Base-by-base conservation (phyloP, 2,329 filamentous ascomycete genomes). In the Calonectria montana region DNA sequence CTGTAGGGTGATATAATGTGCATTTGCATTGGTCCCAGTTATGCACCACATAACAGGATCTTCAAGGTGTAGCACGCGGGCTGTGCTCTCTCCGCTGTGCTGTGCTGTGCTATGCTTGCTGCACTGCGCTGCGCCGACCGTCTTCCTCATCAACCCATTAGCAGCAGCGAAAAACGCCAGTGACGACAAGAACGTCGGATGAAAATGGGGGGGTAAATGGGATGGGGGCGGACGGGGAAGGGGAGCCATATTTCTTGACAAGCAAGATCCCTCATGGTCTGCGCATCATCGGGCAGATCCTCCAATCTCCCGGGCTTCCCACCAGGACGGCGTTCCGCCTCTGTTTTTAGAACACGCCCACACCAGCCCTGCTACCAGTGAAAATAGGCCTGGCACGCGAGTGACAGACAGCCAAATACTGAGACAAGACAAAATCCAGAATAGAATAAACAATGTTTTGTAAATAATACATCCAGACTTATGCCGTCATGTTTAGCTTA, bases 271-370 rank as follows among this genome's bases (percentile, higher is more conserved):
- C 43, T 65, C 61, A 50, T 63, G 61, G 55, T 43, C 61, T 75
- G 68, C 71, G 69, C 73, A 74, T 72, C 71, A 68, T 65, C 69
- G 70, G 53, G 73, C 68, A 79, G 71, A 79, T 79, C 75, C 71
- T 79, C 55, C 69, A 78, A 78, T 75, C 69, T 76, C 73, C 72
- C 53, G 37, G 43, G 71, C 68, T 67, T 45, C 13, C 50, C 72
- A 67, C 21, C 67, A 55, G 64, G 57, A 71, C 69, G 68, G 67
- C 48, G 53, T 74, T 72, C 71, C 65, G 69, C 53, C 69, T 77
- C 75, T 76, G 68, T 71, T 78, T 78, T 78, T 78, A 74, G 75
- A 73, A 77, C 50, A 63, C 16, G 35, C 48, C 18, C 29, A 55
- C 53, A 31, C 53, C 31, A 5, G 31, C 53, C 53, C 29, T 57